Base-by-base conservation (phyloP, 305 asterid species). In the Solanum aculeatissimum region DNA sequence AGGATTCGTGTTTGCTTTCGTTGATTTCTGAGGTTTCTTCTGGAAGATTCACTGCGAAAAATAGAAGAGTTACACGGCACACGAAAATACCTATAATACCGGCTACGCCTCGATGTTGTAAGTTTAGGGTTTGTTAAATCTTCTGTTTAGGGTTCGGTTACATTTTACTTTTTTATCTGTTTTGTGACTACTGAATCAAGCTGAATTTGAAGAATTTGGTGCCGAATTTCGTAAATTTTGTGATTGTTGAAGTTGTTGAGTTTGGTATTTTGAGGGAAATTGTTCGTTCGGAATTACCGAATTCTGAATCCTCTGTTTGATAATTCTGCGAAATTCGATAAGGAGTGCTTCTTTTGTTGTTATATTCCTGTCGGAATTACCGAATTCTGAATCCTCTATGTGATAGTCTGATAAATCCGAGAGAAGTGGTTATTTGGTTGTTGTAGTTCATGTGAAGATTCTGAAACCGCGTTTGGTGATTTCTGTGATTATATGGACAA, bases 61-160 rank as follows among this genome's bases (percentile, higher is more conserved):
- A 91, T 86, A 98, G 98, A 91, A 92, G 91, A 92, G 78, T 92
- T 83, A 83, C 80, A 69, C 86, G 91, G 83, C 90, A 86, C 27
- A 89, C 85, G 38, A 90, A 87, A 42, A 91, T 88, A 40, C 90
- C 88, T 85, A 87, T 88, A 89, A 93, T 89, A 92, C 98, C 90
- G 57, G 81, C 84, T 69, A 89, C 85, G 75, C 94, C 96, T 84
- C 94, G 90, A 7, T 23, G 91, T 88, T 93, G 96, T 90, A 94
- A 92, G 80, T 94, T 94, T 90, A 93, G 95, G 94, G 90, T 81
- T 90, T 87, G 29, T 83, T 93, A 89, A 29, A 85, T 63, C 82
- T 60, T 65, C 65, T 75, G 68, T 88, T 88, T 88, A 89, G 94
- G 91, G 89, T 85, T 88, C 82, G 71, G 57, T 88, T 51, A 27